Conservation (phyloP, 208 protist species). For the Trypanosoma platydactyli region DNA sequence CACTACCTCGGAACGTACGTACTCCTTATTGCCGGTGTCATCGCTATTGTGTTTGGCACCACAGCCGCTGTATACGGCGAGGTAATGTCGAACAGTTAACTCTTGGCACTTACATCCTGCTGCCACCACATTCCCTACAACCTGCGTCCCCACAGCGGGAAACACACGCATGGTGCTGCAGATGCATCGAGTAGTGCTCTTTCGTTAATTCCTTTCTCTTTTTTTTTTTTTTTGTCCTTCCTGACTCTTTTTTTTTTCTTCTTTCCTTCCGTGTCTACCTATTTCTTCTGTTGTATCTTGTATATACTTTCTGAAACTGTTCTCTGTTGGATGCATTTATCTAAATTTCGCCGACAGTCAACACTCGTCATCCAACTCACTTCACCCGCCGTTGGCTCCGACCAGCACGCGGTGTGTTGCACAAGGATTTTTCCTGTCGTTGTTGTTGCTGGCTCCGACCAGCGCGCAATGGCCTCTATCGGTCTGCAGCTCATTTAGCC, state of each 20-base stretch:
- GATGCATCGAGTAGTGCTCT: no score
- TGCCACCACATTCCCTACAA: neutral
- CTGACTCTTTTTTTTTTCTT: neutral
- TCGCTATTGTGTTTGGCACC: slow-evolving; percentile 73
- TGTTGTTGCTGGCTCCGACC: neutral
- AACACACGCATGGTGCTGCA: no score
- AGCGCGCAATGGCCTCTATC: neutral
- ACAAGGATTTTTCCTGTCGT: neutral
- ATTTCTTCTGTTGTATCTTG: neutral
- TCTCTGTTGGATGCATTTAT: no score
- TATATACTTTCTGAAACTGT: no score
- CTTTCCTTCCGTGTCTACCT: neutral
- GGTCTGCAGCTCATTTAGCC: neutral
- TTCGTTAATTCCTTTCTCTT: neutral
- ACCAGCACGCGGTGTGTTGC: no score
- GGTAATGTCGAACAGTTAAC: slow-evolving; percentile 6
- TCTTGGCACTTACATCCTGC: neutral
- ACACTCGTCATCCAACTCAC: no score
- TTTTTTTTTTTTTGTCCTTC: slow-evolving; percentile 1
- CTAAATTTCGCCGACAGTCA: no score
- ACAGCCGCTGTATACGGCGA: slow-evolving; percentile 54
- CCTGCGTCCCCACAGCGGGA: no score
- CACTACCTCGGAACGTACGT: slow-evolving; percentile 61
- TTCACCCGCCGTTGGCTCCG: no score
- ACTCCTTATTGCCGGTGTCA: slow-evolving; percentile 62